phyloP scores from a whole-genome alignment of 768 basidiomycete species.

The Tephrocybe rancida region DNA sequence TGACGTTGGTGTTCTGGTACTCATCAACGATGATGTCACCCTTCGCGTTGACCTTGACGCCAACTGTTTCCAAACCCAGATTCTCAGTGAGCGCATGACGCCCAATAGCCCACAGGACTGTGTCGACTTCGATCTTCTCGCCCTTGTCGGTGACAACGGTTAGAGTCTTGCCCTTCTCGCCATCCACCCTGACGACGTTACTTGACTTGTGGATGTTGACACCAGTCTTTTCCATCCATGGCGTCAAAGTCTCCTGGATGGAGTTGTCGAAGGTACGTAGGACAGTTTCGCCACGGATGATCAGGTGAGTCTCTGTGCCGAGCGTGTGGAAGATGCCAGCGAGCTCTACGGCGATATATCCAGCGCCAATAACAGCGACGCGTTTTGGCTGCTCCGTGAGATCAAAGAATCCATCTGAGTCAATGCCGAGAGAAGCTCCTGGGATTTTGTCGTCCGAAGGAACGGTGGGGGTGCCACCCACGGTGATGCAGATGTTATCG shows the following conservation, averaged over 20 bases:
- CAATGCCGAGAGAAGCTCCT: constrained; percentile 87
- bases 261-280: constrained; percentile 91
- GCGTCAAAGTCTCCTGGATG: constrained; percentile 80
- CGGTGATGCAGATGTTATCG: constrained; percentile 81
- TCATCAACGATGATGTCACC: constrained; percentile 92
- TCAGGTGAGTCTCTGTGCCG: constrained; percentile 88
- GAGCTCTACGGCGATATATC: constrained; percentile 97
- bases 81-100: constrained; percentile 78
- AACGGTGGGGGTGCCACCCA: constrained; percentile 82
- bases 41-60: constrained; percentile 72
- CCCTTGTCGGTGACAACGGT: constrained; percentile 79
- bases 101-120: constrained; percentile 93
- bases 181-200: constrained; percentile 76
- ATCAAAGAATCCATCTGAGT: constrained; percentile 96
- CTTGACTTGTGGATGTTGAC: constrained; percentile 82
- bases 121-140: constrained; percentile 82
- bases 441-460: constrained; percentile 83
- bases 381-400: constrained; percentile 89
- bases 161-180: constrained; percentile 68
- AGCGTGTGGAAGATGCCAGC: constrained; percentile 92
- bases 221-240: constrained; percentile 96
- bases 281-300: constrained; percentile 90
- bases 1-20: constrained; percentile 80
- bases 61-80: constrained; percentile 77
- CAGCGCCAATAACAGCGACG: constrained; percentile 94